Evolutionary conservation across 2,329 filamentous ascomycete genomes (phyloP).

Genomic region (Cephalotrichum gorgonifer): DNA sequence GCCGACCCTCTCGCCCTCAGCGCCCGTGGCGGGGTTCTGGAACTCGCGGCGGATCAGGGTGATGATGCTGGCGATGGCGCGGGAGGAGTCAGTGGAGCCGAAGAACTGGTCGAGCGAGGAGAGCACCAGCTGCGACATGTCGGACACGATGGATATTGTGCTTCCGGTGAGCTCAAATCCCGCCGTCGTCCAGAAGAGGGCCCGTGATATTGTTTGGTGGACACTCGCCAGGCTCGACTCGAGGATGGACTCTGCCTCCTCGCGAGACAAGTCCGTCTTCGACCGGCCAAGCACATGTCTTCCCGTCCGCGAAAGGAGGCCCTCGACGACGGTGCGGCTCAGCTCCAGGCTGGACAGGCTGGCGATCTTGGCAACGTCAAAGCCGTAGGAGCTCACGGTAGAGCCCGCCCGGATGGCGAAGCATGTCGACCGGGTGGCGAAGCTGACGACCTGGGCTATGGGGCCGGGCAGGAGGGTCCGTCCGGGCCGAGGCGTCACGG

Average conservation of each 20-base stretch:
- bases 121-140: conserved; percentile 47
- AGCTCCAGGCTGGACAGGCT: conserved; percentile 48
- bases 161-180: conserved; percentile 49
- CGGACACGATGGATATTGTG: conserved; percentile 41
- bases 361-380: conserved; percentile 43
- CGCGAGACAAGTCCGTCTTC: conserved; percentile 32
- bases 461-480: conserved; percentile 46
- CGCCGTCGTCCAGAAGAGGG: conserved; percentile 51
- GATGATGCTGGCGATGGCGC: conserved; percentile 57
- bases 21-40: conserved; percentile 49
- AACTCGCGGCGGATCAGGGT: conserved; percentile 55
- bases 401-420: conserved; percentile 44
- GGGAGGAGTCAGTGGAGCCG: conserved; percentile 58
- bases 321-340: conserved; percentile 42
- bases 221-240: conserved; percentile 45
- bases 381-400: conserved; percentile 38
- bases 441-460: conserved; percentile 47
- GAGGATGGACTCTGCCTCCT: conserved; percentile 45
- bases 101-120: conserved; percentile 53
- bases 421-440: conserved; percentile 49
- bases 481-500: not conserved
- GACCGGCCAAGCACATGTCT: conserved; percentile 36
- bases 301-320: conserved; percentile 41
- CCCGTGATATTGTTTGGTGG: conserved; percentile 45
- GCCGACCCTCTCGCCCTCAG: conserved; percentile 47